Percentiles rank a stretch among this genome's conserved stretches.
Evolutionary conservation across 768 basidiomycete genomes (phyloP).

Genomic region (Trametes maxima): DNA sequence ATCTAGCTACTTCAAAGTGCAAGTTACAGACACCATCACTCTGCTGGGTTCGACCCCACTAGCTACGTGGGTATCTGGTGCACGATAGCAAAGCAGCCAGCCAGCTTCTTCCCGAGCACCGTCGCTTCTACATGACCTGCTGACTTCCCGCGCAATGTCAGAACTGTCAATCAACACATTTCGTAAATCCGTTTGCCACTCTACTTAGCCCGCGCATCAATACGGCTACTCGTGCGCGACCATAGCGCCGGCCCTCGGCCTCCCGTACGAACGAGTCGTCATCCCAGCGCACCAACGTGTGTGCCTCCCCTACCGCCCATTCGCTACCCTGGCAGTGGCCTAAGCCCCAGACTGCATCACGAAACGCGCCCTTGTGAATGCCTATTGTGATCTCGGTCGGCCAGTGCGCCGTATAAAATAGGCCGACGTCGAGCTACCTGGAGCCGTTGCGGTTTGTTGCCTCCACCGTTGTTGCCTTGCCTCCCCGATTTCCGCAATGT

Average conservation of each 20-base stretch:
- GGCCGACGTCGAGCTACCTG: not conserved
- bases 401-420: slow-evolving; percentile 1
- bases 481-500: not conserved
- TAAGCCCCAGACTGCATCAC: not conserved
- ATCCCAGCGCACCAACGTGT: slow-evolving; percentile 6
- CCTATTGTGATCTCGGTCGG: not conserved
- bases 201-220: not conserved
- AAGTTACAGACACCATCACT: too few species aligned
- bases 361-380: not conserved
- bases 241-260: not conserved
- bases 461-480: not conserved
- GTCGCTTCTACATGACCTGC: too few species aligned
- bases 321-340: not conserved
- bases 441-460: not conserved
- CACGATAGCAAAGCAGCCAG: too few species aligned
- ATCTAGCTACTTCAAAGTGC: too few species aligned
- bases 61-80: too few species aligned
- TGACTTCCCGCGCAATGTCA: not conserved
- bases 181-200: not conserved
- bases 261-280: not conserved
- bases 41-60: too few species aligned
- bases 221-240: not conserved
- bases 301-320: not conserved
- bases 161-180: not conserved
- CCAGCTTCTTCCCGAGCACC: too few species aligned